Percentiles rank a stretch among this genome's conserved stretches.
Evolutionary conservation across 163 green algal species (phyloP).

Genomic region (Chlamydomonas reinhardtii): DNA sequence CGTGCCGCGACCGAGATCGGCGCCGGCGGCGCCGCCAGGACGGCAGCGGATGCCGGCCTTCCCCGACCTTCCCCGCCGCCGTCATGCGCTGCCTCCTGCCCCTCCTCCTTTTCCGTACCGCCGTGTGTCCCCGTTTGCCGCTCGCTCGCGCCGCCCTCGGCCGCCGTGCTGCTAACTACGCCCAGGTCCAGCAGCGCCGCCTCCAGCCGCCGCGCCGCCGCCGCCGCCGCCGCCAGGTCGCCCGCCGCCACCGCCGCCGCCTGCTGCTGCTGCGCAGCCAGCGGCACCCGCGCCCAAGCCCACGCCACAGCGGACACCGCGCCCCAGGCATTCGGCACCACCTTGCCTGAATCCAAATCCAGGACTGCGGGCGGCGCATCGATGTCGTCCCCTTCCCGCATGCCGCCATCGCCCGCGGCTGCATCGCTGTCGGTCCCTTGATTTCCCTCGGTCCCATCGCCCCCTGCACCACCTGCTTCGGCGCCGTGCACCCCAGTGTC

Average conservation of each 20-base stretch:
- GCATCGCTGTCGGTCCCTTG: no score
- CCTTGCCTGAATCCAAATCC: constrained; percentile 10
- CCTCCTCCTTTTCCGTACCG: no score
- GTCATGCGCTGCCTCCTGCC: no score
- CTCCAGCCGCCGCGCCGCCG: neutral
- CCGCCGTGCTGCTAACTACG: no score
- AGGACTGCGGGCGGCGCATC: neutral
- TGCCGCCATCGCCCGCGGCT: no score
- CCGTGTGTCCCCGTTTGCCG: no score
- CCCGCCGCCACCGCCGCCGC: neutral
- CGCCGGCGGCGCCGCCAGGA: neutral
- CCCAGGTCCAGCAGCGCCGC: neutral
- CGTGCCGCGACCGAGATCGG: constrained; percentile 13
- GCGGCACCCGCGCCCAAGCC: neutral
- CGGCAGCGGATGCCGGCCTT: neutral
- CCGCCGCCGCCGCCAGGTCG: neutral
- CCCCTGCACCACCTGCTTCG: neutral
- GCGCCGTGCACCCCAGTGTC: neutral
- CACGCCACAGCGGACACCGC: neutral
- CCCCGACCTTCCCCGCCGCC: no score
- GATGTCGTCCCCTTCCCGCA: no score
- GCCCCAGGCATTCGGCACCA: neutral
- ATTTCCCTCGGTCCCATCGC: neutral
- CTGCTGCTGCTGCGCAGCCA: neutral
- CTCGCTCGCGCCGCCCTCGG: no score